phyloP scores from a whole-genome alignment of 73 alveolate species.

The Diophrys appendiculata region DNA sequence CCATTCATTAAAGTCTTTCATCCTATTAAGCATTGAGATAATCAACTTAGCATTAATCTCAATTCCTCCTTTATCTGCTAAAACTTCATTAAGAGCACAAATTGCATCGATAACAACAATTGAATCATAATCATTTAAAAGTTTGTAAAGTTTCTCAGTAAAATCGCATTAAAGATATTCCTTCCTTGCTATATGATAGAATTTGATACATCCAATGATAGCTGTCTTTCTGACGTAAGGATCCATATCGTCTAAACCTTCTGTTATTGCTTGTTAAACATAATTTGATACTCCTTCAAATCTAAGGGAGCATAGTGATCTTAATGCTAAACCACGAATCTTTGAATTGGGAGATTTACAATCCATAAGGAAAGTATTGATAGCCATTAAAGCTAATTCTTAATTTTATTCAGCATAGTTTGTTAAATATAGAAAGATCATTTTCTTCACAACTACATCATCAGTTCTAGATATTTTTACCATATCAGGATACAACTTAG shows the following conservation, averaged over 20 bases:
- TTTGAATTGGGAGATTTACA: conserved; percentile 90
- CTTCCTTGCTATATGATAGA: conserved; percentile 63
- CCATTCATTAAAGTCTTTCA: conserved; percentile 96
- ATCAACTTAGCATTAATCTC: conserved; percentile 85
- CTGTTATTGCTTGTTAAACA: conserved; percentile 83
- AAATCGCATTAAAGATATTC: conserved; percentile 68
- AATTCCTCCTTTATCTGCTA: conserved; percentile 96
- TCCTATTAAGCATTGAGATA: conserved; percentile 77
- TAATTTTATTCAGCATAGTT: conserved; percentile 93
- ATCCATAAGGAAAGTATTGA: conserved; percentile 93
- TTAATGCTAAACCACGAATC: conserved; percentile 94
- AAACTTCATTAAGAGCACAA: conserved; percentile 87
- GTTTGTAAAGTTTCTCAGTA: conserved; percentile 82
- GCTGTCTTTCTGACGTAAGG: conserved; percentile 98
- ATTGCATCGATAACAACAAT: conserved; percentile 89
- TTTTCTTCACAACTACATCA: conserved; percentile 95
- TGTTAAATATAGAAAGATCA: conserved; percentile 94
- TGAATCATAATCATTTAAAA: conserved; percentile 94
- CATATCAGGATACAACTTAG: conserved; percentile 93
- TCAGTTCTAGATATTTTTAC: conserved; percentile 91
- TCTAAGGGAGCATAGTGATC: conserved; percentile 91
- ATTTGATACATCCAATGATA: conserved; percentile 91
- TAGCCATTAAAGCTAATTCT: conserved; percentile 94
- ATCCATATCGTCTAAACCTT: conserved; percentile 91
- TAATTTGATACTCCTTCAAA: conserved; percentile 91